Percentiles rank a stretch among this genome's conserved stretches.
These are phyloP conservation scores for Kickxella alabastrina DNA, from an alignment of 192 early-diverging fungal species.

Conservation along the genomic window DNA sequence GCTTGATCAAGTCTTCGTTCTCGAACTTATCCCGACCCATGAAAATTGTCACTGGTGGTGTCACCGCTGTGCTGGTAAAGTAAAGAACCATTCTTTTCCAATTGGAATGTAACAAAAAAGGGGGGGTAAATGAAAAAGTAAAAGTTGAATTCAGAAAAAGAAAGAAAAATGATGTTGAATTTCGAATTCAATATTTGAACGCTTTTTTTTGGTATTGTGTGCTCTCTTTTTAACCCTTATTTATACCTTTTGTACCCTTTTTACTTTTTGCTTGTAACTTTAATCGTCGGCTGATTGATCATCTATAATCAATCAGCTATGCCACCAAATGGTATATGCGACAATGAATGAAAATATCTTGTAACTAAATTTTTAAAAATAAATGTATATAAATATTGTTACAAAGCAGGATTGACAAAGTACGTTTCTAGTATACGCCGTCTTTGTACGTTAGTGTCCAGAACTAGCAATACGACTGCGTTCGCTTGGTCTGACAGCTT, in stretches of 20 bases:
- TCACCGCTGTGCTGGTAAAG: conserved; percentile 63
- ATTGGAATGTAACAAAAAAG: not conserved
- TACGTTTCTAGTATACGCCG: too few species aligned
- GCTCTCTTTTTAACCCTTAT: too few species aligned
- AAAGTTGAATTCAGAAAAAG: not conserved
- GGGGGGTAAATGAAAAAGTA: not conserved
- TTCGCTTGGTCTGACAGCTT: too few species aligned
- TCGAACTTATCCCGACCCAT: conserved; percentile 99
- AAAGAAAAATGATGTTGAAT: too few species aligned
- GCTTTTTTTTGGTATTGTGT: not conserved
- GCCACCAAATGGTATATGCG: too few species aligned
- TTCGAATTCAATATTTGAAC: not conserved
- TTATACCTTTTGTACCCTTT: too few species aligned
- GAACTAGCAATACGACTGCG: too few species aligned
- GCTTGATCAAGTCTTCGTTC: conserved; percentile 94
- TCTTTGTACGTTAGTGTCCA: too few species aligned
- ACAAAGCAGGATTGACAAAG: too few species aligned
- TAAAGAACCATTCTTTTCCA: conserved; percentile 62
- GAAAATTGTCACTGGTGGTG: conserved; percentile 77
- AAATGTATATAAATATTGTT: not conserved
- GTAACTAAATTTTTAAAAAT: not conserved
- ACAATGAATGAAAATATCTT: not conserved
- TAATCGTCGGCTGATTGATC: too few species aligned
- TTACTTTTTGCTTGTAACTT: too few species aligned
- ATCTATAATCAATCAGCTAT: too few species aligned